Percentiles rank a stretch among this genome's conserved stretches.
phyloP scores from a whole-genome alignment of 331 rosid genomes.

The Acacia pycnantha region DNA sequence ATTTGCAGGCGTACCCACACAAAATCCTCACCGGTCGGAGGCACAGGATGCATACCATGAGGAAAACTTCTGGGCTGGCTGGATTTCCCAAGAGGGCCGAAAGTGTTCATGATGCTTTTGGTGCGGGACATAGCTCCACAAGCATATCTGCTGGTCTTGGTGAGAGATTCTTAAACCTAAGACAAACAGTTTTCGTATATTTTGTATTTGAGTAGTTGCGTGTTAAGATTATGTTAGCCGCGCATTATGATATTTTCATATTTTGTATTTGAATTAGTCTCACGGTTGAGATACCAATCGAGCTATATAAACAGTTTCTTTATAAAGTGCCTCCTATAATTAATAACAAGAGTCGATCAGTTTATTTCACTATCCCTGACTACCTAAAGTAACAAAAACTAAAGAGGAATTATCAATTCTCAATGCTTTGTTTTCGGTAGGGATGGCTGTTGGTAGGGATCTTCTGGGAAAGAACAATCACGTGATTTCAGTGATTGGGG shows the following conservation, averaged over 20 bases:
- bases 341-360: too few species aligned
- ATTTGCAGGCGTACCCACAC: constrained; percentile 71
- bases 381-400: too few species aligned
- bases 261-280: too few species aligned
- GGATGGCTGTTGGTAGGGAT: constrained; percentile 88
- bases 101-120: constrained; percentile 72
- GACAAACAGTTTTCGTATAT: too few species aligned
- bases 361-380: too few species aligned
- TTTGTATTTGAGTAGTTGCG: too few species aligned
- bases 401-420: neutral
- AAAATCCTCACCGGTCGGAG: constrained; percentile 85
- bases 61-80: constrained; percentile 77
- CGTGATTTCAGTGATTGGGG: constrained; percentile 74
- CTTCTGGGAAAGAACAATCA: constrained; percentile 58
- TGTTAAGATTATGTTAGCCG: too few species aligned
- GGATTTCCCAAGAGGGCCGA: constrained; percentile 85
- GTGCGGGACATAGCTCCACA: constrained; percentile 79
- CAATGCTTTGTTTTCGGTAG: constrained; percentile 28
- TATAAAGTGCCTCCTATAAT: too few species aligned
- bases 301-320: too few species aligned
- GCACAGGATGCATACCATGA: constrained; percentile 61
- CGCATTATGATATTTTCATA: too few species aligned
- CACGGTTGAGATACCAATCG: too few species aligned
- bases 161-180: constrained; percentile 19
- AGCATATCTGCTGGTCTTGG: constrained; percentile 91